Evolutionary conservation across 148 eudicot genomes (phyloP), one percentile per base, ranked within the genome.

Genomic region (Persicaria tinctoria): DNA sequence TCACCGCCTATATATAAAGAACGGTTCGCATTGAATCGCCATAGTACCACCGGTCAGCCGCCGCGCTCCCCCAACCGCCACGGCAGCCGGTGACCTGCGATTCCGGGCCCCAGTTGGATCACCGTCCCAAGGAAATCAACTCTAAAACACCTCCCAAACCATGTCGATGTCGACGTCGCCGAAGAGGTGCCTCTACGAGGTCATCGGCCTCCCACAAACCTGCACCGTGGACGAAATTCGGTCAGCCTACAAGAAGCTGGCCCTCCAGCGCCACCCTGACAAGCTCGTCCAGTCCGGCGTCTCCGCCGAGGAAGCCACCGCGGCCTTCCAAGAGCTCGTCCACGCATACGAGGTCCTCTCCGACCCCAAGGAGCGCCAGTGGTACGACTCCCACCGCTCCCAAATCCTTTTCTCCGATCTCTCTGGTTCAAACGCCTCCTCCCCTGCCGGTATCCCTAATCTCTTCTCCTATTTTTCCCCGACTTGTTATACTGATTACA

Each of bases 261-360:
- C 99, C 4, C 89, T 95, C 18, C 97, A 90, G 74, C 97, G 99
- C 74, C 99, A 95, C 87, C 99, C 97, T 0, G 99, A 95, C 77
- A 95, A 95, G 88, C 96, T 95, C 32, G 76, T 87, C 46, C 83
- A 82, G 63, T 89, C 97, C 74, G 99, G 99, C 55, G 38, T 87
- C 64, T 55, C 98, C 32, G 72, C 87, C 5, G 77, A 80, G 46
- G 96, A 86, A 6, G 97, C 97, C 83, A 95, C 97, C 2, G 87
- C 96, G 17, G 64, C 96, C 5, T 95, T 95, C 73, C 99, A 95
- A 23, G 99, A 95, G 78, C 97, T 95, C 14, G 89, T 87, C 16
- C 91, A 87, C 68, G 99, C 99, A 1, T 95, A 95, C 80, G 97
- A 95, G 72, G 91, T 95, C 49, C 86, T 95, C 10, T 95, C 99